Percentiles rank a stretch among this genome's conserved stretches.
These are phyloP conservation scores for Sphagnum fallax DNA, from an alignment of 228 moss, liverwort and hornwort genomes.

Conservation along the genomic window DNA sequence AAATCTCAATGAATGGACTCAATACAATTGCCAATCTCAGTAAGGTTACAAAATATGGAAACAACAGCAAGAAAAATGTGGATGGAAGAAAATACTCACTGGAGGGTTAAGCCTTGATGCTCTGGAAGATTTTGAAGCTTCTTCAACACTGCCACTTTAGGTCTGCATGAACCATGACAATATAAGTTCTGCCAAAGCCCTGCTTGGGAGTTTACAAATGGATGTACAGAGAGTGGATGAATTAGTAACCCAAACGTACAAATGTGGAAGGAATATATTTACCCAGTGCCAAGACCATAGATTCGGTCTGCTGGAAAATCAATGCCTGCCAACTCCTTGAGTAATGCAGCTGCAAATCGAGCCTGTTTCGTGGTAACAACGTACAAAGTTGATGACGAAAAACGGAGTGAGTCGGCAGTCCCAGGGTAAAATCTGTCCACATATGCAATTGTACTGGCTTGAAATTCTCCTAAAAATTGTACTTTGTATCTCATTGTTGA, in stretches of 20 bases:
- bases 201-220: neutral
- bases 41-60: too few relatives aligned
- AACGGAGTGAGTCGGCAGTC: slow-evolving; percentile 67
- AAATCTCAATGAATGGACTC: neutral
- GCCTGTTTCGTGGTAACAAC: slow-evolving; percentile 98
- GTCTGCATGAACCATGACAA: slow-evolving; percentile 27
- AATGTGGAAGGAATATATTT: slow-evolving; percentile 11
- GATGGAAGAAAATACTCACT: slow-evolving; percentile 17
- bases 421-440: slow-evolving; percentile 82
- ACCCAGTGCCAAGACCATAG: slow-evolving; percentile 95
- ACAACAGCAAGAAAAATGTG: too few relatives aligned
- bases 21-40: neutral
- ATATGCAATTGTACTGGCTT: neutral
- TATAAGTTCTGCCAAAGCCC: neutral
- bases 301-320: slow-evolving; percentile 75
- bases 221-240: neutral
- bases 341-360: slow-evolving; percentile 68
- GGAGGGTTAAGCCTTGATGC: slow-evolving; percentile 72
- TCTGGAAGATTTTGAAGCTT: slow-evolving; percentile 66
- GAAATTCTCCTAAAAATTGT: too few relatives aligned
- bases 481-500: too few relatives aligned
- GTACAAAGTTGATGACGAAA: slow-evolving; percentile 66
- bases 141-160: slow-evolving; percentile 94
- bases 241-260: too few relatives aligned
- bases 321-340: slow-evolving; percentile 81